Evolutionary conservation across 805 yeast species (phyloP).

Genomic region (Ogataea pini): DNA sequence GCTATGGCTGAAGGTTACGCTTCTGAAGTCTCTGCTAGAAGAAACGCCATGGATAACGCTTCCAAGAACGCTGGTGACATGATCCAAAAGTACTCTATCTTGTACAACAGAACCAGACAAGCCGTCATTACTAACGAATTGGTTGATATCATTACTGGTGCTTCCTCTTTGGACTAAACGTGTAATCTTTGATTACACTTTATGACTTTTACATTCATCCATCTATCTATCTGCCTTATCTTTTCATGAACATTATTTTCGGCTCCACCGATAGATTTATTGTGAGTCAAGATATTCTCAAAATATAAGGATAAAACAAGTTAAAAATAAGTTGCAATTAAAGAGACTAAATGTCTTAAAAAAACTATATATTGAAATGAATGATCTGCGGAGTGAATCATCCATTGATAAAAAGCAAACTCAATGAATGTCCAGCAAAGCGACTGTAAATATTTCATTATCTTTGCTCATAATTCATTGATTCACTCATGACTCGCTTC

Average conservation of each 20-base stretch:
- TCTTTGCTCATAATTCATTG: too few species aligned
- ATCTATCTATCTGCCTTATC: conserved; percentile 7
- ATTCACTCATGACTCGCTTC: too few species aligned
- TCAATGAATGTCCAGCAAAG: too few species aligned
- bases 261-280: conserved; percentile 7
- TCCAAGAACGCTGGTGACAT: conserved; percentile 99
- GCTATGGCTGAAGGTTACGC: conserved; percentile 99
- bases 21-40: conserved; percentile 96
- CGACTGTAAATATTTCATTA: too few species aligned
- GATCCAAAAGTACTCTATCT: conserved; percentile 93
- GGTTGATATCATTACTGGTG: conserved; percentile 99
- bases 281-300: conserved; percentile 6
- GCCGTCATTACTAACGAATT: conserved; percentile 98
- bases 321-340: conserved; percentile 2
- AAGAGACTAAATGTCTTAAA: background rate
- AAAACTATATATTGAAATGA: background rate
- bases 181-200: background rate
- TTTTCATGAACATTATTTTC: conserved; percentile 12
- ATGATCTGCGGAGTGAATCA: too few species aligned
- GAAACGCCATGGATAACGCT: conserved; percentile 99
- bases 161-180: conserved; percentile 87
- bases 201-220: conserved; percentile 8
- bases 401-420: too few species aligned
- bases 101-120: conserved; percentile 99
- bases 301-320: conserved; percentile 10